phyloP scores from a whole-genome alignment of 805 yeast species.

The Kazachstania bromeliacearum region DNA sequence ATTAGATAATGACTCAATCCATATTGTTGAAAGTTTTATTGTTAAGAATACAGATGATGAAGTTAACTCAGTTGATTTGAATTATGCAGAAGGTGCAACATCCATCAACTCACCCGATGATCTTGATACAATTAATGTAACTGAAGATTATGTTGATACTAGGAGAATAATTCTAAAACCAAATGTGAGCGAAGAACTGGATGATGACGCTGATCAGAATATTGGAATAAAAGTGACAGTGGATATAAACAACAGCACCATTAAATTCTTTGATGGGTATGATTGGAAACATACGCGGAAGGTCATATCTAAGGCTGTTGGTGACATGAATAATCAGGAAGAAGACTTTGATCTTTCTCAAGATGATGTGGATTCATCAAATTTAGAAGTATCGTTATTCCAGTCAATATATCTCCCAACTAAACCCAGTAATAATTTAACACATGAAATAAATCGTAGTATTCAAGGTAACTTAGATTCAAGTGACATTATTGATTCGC shows the following conservation, averaged over 20 bases:
- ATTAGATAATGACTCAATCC: slow-evolving; percentile 3
- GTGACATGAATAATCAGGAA: slow-evolving; percentile 24
- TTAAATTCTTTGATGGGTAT: slow-evolving; percentile 76
- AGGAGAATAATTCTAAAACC: background rate
- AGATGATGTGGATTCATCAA: background rate
- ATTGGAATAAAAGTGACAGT: background rate
- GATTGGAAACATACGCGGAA: slow-evolving; percentile 80
- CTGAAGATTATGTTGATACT: slow-evolving; percentile 14
- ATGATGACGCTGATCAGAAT: background rate
- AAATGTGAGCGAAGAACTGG: slow-evolving; percentile 1
- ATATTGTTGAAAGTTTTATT: slow-evolving; percentile 13
- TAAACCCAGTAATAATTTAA: slow-evolving; percentile 6
- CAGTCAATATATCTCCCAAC: slow-evolving; percentile 65
- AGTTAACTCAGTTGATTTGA: background rate
- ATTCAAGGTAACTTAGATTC: slow-evolving; percentile 31
- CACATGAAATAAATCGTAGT: slow-evolving; percentile 41
- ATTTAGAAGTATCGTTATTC: slow-evolving; percentile 27
- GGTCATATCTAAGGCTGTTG: slow-evolving; percentile 56
- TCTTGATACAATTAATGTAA: slow-evolving; percentile 5
- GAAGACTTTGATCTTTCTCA: background rate
- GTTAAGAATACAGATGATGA: too few species aligned
- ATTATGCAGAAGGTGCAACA: background rate
- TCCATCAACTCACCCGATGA: background rate
- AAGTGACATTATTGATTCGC: slow-evolving; percentile 21
- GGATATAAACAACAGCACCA: slow-evolving; percentile 22